Evolutionary conservation across 164 flowering plant species (phyloP), one percentile per base, ranked within the genome.

Genomic region (Dillenia turbinata): DNA sequence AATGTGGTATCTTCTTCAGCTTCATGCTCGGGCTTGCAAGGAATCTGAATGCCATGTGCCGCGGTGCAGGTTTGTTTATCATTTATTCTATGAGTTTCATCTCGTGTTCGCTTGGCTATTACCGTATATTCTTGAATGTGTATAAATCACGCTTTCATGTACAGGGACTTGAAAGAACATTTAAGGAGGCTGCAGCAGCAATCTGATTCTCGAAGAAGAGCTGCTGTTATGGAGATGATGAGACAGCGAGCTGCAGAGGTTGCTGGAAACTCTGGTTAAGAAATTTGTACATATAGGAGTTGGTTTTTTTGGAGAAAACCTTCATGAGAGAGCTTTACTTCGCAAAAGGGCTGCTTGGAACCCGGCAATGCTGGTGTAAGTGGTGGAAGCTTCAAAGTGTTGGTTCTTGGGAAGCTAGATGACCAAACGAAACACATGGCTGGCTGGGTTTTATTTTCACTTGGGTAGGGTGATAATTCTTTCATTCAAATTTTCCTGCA

Each of bases 201-300:
- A 71, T 79, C 97, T 58, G 99, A 95, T 71, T 85, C 96, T 40
- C 78, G 99, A 56, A 66, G 99, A 51, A 87, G 99, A 71, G 97
- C 97, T 52, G 99, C 99, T 57, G 99, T 95, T 56, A 92, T 83
- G 89, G 96, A 95, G 79, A 95, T 95, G 99, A 88, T 95, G 99
- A 88, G 99, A 70, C 97, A 95, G 63, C 82, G 99, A 65, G 96
- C 96, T 46, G 99, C 97, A 33, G 99, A 95, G 73, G 95, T 89
- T 73, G 89, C 91, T 62, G 85, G 91, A 44, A 81, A 64, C 66
- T 58, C 80, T 54, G 82, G 88, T n/a, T 85, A 70, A 79, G 50
- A 63, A 40, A 47, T 61, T 51, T 77, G 78, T 77, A 69, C 61
- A 77, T 75, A 68, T 12, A n/a, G 24, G 56, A 65, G 52, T 54